These are phyloP conservation scores for Amanita molliuscula DNA, from an alignment of 768 basidiomycete species.

Conservation along the genomic window DNA sequence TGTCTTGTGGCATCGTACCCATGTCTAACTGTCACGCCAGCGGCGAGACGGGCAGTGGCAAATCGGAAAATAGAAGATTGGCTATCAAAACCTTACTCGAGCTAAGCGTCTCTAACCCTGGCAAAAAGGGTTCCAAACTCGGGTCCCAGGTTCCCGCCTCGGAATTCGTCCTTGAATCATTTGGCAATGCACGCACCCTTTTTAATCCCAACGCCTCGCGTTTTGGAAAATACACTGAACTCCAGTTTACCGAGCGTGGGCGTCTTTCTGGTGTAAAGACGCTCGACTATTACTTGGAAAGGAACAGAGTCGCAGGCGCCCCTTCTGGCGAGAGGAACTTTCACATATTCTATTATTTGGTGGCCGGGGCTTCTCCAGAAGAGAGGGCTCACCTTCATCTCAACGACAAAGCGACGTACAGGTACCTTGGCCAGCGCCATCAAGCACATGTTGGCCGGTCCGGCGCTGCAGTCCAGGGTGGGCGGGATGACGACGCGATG, in stretches of 20 bases:
- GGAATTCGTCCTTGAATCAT: conserved; percentile 91
- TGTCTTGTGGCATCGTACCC: conserved; percentile 1
- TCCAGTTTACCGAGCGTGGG: conserved; percentile 92
- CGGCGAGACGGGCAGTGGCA: conserved; percentile 89
- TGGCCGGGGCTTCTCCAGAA: conserved; percentile 81
- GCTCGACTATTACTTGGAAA: conserved; percentile 92
- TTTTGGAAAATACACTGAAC: conserved; percentile 96
- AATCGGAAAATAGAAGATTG: conserved; percentile 85
- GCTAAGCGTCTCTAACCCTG: conserved; percentile 75
- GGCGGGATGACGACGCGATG: conserved; percentile 70
- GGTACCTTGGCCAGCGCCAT: conserved; percentile 71
- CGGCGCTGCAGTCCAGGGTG: conserved; percentile 15
- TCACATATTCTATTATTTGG: conserved; percentile 95
- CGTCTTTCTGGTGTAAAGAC: conserved; percentile 86
- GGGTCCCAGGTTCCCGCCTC: conserved; percentile 80
- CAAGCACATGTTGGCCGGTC: conserved; percentile 20
- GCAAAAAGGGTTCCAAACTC: conserved; percentile 93
- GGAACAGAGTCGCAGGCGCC: conserved; percentile 78
- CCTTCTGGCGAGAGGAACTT: conserved; percentile 94
- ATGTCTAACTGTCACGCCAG: conserved; percentile 27
- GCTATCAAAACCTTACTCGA: conserved; percentile 90
- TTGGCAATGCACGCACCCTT: conserved; percentile 86
- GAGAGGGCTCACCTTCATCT: conserved; percentile 86
- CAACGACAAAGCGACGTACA: conserved; percentile 68
- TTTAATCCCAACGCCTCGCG: conserved; percentile 94